Evolutionary conservation across 441 rosid species (phyloP).

Genomic region (Hura crepitans): DNA sequence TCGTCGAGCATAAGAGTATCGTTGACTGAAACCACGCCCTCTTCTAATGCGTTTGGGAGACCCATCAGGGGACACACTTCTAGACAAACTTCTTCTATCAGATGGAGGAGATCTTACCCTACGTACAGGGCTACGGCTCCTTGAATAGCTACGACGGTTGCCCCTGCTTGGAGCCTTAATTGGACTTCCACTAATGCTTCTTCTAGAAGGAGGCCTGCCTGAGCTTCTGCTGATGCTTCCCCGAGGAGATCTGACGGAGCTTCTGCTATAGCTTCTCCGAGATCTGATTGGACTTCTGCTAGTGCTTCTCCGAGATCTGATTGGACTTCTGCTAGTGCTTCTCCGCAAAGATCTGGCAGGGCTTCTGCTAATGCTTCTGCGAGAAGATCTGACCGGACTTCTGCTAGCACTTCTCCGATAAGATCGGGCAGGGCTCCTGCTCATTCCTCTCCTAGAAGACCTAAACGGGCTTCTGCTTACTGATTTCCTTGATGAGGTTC

Average conservation of each 20-base stretch:
- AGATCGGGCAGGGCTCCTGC: conserved; percentile 30
- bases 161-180: conserved; percentile 45
- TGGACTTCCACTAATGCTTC: conserved; percentile 67
- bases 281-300: no score
- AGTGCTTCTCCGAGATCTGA: conserved; percentile 25
- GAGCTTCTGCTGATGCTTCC: conserved; percentile 60
- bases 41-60: conserved; percentile 80
- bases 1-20: conserved; percentile 82
- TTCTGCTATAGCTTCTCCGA: no score
- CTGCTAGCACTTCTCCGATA: conserved; percentile 28
- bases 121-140: conserved; percentile 51
- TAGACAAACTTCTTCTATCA: conserved; percentile 66
- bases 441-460: no score
- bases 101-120: conserved; percentile 58
- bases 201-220: conserved; percentile 45
- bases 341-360: no score
- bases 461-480: conserved; percentile 30
- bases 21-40: conserved; percentile 90
- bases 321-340: conserved; percentile 48
- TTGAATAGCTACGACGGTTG: conserved; percentile 51
- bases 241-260: no score
- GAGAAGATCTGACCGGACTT: conserved; percentile 42
- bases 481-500: conserved; percentile 26
- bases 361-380: no score
- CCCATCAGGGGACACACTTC: conserved; percentile 73